These are phyloP conservation scores for Leccinum fuscescens DNA, from an alignment of 1,284 basidiomycete species.

Conservation along the genomic window DNA sequence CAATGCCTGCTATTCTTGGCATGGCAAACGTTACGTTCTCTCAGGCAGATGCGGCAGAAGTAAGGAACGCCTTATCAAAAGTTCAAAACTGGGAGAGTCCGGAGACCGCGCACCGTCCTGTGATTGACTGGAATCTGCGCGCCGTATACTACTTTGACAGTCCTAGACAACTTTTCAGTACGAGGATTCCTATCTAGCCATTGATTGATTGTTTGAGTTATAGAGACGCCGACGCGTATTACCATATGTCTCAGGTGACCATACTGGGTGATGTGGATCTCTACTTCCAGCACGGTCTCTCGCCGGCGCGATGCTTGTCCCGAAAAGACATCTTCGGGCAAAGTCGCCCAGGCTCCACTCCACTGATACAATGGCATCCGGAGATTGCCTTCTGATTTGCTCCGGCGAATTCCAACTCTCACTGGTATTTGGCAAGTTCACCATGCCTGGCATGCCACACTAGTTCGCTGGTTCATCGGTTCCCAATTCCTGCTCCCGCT, in stretches of 20 bases:
- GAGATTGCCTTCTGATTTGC: conserved; percentile 13
- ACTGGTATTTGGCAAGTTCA: conserved; percentile 6
- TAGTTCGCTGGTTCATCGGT: conserved; percentile 1
- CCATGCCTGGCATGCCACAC: not conserved
- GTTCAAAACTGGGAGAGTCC: too few species aligned
- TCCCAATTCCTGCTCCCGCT: not conserved
- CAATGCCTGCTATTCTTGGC: too few species aligned
- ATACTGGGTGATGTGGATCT: not conserved
- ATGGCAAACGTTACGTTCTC: too few species aligned
- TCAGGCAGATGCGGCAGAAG: too few species aligned
- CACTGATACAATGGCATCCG: conserved; percentile 9
- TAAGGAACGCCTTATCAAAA: too few species aligned
- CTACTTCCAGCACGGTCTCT: not conserved
- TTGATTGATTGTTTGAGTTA: not conserved
- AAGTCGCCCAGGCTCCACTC: conserved; percentile 17
- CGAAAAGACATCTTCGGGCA: conserved; percentile 26
- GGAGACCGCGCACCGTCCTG: too few species aligned
- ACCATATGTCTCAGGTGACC: not conserved
- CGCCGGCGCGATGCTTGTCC: conserved; percentile 2
- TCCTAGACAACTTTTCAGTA: not conserved
- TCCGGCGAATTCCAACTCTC: conserved; percentile 26
- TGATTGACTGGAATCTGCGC: too few species aligned
- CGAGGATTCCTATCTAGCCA: not conserved
- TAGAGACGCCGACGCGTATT: not conserved
- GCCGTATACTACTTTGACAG: not conserved